A percentile compares a stretch with the other conserved stretches of the same genome.
phyloP scores from a whole-genome alignment of 345 rosid genomes.

The Camelina neglecta region DNA sequence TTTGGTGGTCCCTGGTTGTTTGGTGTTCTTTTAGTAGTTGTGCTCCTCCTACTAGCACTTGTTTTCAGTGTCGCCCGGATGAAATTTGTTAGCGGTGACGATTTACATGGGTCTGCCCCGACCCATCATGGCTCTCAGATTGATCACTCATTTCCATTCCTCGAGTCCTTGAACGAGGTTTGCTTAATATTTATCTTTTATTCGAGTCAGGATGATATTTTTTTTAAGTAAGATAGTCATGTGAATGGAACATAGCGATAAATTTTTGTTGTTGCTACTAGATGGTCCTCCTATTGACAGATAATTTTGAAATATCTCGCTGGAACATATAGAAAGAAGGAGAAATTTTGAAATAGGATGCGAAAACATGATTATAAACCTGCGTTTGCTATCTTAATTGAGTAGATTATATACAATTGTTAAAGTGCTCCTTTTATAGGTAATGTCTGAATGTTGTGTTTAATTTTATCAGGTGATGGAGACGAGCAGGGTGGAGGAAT shows the following conservation, averaged over 20 bases:
- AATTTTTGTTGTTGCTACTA: background rate
- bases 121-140: slow-evolving; percentile 65
- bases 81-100: slow-evolving; percentile 91
- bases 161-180: slow-evolving; percentile 95
- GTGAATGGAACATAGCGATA: slow-evolving; percentile 5
- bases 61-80: slow-evolving; percentile 93
- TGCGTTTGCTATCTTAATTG: background rate
- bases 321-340: background rate
- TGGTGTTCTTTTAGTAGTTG: slow-evolving; percentile 69
- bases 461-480: slow-evolving; percentile 71
- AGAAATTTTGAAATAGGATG: background rate
- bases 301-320: background rate
- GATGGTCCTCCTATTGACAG: background rate
- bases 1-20: slow-evolving; percentile 97
- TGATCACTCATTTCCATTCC: slow-evolving; percentile 85
- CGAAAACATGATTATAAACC: background rate
- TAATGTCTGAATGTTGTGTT: slow-evolving; percentile 2
- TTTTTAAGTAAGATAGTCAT: slow-evolving; percentile 10
- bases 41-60: slow-evolving; percentile 80
- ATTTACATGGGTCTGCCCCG: slow-evolving; percentile 63
- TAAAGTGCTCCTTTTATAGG: background rate
- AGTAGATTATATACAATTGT: background rate
- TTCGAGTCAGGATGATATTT: background rate
- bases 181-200: slow-evolving; percentile 25
- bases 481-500: slow-evolving; percentile 86